phyloP scores from a whole-genome alignment of 495 filamentous ascomycete genomes.

The Sporormia fimetaria region DNA sequence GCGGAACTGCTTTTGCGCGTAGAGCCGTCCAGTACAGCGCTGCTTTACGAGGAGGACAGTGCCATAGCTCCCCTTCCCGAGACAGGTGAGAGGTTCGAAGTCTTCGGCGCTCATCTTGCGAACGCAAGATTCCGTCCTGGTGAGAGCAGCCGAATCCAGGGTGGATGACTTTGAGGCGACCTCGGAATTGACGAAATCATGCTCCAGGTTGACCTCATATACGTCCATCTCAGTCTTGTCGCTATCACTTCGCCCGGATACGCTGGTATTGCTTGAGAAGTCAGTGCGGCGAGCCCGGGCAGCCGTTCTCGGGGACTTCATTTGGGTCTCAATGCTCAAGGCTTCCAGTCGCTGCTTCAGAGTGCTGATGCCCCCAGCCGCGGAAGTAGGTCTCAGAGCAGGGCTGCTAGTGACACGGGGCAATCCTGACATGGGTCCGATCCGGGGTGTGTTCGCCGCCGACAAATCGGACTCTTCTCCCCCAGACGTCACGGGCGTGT shows the following conservation, averaged over 20 bases:
- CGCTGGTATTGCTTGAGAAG: slow-evolving; percentile 43
- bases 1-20: slow-evolving; percentile 95
- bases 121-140: slow-evolving; percentile 24
- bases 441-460: slow-evolving; percentile 37
- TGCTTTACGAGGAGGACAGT: slow-evolving; percentile 90
- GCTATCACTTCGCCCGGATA: slow-evolving; percentile 47
- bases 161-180: slow-evolving; percentile 34
- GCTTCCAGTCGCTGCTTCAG: slow-evolving; percentile 67
- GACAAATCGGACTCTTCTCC: slow-evolving; percentile 78
- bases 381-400: slow-evolving; percentile 45
- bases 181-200: slow-evolving; percentile 75
- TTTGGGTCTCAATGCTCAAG: slow-evolving; percentile 37
- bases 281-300: slow-evolving; percentile 16
- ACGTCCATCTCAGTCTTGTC: slow-evolving; percentile 49
- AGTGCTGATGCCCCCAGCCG: slow-evolving; percentile 60
- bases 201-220: slow-evolving; percentile 79
- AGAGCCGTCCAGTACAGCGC: slow-evolving; percentile 71
- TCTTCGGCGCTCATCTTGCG: slow-evolving; percentile 87
- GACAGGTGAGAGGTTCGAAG: slow-evolving; percentile 84
- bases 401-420: slow-evolving; percentile 42
- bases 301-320: slow-evolving; percentile 12
- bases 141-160: slow-evolving; percentile 36
- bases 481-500: slow-evolving; percentile 70
- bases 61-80: slow-evolving; percentile 91
- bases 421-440: slow-evolving; percentile 27